Percentiles rank a stretch among this genome's conserved stretches.
phyloP scores from a whole-genome alignment of 169 alveolate genomes.

The Amoebophrya sp. region DNA sequence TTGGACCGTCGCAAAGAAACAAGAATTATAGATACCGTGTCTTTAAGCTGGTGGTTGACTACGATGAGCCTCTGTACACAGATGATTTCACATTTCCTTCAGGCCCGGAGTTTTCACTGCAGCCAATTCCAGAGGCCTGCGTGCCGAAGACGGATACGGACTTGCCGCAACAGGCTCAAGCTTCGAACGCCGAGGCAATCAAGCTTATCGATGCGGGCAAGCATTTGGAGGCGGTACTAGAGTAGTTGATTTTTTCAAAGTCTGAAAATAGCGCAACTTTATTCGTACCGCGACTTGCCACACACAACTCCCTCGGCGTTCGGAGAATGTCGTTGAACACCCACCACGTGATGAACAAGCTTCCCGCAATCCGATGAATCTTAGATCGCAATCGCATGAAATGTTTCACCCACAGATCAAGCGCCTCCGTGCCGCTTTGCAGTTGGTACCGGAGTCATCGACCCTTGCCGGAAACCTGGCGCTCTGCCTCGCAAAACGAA shows the following conservation, averaged over 20 bases:
- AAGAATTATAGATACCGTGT: no score
- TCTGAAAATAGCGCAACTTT: no score
- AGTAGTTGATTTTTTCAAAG: no score
- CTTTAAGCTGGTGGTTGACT: no score
- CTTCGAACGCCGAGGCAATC: not conserved
- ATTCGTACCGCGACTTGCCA: no score
- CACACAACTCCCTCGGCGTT: no score
- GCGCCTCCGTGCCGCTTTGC: not conserved
- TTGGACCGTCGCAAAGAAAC: no score
- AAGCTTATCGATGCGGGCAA: not conserved
- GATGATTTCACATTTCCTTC: not conserved
- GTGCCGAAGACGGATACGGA: not conserved
- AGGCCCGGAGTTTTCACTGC: not conserved
- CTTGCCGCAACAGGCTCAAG: not conserved
- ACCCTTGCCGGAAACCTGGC: not conserved
- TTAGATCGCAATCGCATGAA: no score
- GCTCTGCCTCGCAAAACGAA: slow-evolving; percentile 1
- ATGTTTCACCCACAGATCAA: no score
- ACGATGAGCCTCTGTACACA: not conserved
- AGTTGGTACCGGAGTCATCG: not conserved
- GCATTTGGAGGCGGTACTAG: not conserved
- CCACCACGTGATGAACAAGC: no score
- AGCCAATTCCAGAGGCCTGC: not conserved
- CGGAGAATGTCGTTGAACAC: no score
- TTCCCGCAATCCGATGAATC: no score